phyloP scores from a whole-genome alignment of 2,329 filamentous ascomycete genomes.

The Cordyceps cicadae region DNA sequence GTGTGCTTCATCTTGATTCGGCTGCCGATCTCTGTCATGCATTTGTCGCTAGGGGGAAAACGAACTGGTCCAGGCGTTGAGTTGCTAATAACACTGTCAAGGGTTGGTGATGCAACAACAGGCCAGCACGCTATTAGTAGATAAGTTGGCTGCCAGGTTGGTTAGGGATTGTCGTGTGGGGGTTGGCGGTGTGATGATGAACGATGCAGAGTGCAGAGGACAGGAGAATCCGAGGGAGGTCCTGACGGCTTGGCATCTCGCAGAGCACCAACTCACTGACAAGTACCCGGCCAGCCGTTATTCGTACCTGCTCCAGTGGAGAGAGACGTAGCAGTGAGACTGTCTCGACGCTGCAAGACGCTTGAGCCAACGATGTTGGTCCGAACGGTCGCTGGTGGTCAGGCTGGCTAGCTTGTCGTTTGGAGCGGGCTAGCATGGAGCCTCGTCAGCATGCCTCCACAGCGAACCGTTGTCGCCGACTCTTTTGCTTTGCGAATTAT shows the following conservation, averaged over 20 bases:
- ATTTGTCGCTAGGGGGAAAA: slow-evolving; percentile 5
- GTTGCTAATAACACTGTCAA: not conserved
- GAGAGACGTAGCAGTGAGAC: not conserved
- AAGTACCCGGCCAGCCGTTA: no score
- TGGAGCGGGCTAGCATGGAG: not conserved
- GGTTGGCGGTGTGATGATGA: not conserved
- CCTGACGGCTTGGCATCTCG: not conserved
- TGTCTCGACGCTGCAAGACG: not conserved
- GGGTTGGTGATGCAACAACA: not conserved
- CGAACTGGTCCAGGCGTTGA: not conserved
- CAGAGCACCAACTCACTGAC: no score
- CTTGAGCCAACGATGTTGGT: not conserved
- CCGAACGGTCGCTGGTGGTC: not conserved
- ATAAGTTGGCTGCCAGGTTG: no score
- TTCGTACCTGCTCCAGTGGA: not conserved
- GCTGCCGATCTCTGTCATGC: slow-evolving; percentile 18
- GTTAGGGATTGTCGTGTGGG: not conserved
- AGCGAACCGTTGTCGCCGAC: not conserved
- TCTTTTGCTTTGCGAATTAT: no score
- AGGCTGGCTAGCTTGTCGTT: not conserved
- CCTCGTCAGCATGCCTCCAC: slow-evolving; percentile 4
- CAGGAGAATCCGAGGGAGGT: not conserved
- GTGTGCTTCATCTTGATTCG: slow-evolving; percentile 15
- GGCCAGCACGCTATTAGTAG: not conserved
- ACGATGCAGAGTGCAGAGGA: not conserved